phyloP scores from a whole-genome alignment of 2,329 filamentous ascomycete species.

The Calonectria hongkongensis region DNA sequence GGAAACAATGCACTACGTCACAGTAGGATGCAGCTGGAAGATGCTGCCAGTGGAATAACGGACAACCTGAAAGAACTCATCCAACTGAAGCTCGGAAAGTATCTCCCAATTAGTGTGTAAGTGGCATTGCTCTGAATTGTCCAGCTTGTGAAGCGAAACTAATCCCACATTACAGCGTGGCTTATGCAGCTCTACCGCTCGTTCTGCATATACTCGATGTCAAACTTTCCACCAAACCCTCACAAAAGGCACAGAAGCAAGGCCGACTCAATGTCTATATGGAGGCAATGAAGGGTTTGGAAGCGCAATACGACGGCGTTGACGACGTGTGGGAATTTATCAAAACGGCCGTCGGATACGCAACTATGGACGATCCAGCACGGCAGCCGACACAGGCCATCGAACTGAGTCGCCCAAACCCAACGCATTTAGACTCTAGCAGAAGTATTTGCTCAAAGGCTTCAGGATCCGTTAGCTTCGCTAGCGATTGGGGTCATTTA shows the following conservation, averaged over 20 bases:
- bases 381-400: neutral
- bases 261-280: conserved; percentile 39
- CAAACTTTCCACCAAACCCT: conserved; percentile 39
- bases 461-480: neutral
- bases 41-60: conserved; percentile 32
- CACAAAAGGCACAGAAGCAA: conserved; percentile 43
- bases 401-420: neutral
- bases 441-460: neutral
- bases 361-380: conserved; percentile 9
- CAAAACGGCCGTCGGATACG: conserved; percentile 32
- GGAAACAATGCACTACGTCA: conserved; percentile 10
- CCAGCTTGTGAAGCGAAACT: neutral
- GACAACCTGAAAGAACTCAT: conserved; percentile 42
- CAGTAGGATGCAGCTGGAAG: conserved; percentile 31
- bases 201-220: conserved; percentile 42
- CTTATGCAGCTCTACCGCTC: conserved; percentile 41
- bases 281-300: conserved; percentile 37
- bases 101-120: conserved; percentile 45
- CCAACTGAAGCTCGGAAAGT: conserved; percentile 36
- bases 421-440: neutral
- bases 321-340: conserved; percentile 43
- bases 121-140: neutral
- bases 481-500: conserved; percentile 39
- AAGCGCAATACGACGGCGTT: conserved; percentile 41
- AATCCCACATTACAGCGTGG: conserved; percentile 29